Percentiles rank a stretch among this genome's conserved stretches.
Evolutionary conservation across 805 yeast genomes (phyloP).

Genomic region (Yamadazyma insecticola): DNA sequence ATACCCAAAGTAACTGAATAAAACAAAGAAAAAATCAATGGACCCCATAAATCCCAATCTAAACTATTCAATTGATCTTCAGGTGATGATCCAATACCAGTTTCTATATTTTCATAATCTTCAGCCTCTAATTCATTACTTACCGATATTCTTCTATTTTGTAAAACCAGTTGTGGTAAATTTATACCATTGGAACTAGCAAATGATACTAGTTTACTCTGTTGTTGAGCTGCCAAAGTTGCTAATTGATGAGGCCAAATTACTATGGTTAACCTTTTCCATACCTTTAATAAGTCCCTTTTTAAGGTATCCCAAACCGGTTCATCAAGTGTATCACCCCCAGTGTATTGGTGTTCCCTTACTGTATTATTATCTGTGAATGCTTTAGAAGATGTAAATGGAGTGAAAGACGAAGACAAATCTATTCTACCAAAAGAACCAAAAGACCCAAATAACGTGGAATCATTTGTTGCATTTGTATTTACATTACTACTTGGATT

Average conservation of each 20-base stretch:
- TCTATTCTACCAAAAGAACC: conserved; percentile 23
- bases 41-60: conserved; percentile 73
- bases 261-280: conserved; percentile 32
- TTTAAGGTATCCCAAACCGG: conserved; percentile 55
- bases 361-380: conserved; percentile 20
- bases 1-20: conserved; percentile 52
- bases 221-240: conserved; percentile 32
- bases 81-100: conserved; percentile 15
- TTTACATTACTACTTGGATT: not conserved
- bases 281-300: conserved; percentile 34
- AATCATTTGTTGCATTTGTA: not conserved
- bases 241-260: conserved; percentile 42
- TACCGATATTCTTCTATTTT: conserved; percentile 23
- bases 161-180: conserved; percentile 29
- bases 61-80: conserved; percentile 21
- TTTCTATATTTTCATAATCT: conserved; percentile 27
- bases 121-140: conserved; percentile 16
- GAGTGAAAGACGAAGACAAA: conserved; percentile 30
- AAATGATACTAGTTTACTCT: conserved; percentile 25
- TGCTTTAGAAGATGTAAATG: conserved; percentile 19
- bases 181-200: conserved; percentile 33
- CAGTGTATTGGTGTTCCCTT: conserved; percentile 51
- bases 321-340: conserved; percentile 71
- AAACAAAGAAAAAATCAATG: conserved; percentile 55
- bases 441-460: too few species aligned